Conservation (phyloP, 306 rosid genomes). For the Boehmeria nivea region DNA sequence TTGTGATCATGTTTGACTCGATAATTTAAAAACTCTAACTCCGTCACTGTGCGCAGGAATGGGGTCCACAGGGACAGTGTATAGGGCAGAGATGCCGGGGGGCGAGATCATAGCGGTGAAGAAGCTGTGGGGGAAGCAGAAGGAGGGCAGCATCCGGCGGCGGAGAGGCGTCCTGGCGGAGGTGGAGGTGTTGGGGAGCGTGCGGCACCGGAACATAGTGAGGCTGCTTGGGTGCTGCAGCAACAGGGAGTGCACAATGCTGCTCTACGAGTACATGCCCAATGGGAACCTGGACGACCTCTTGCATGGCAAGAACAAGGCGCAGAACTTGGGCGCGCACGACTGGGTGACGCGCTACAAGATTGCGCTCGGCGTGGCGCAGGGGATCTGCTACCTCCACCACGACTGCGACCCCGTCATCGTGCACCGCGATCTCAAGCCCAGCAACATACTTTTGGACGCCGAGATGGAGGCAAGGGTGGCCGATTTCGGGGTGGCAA, state of each 20-base stretch:
- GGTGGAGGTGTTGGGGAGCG: conserved; percentile 89
- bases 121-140: conserved; percentile 77
- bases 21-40: too few species aligned
- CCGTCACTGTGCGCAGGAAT: conserved; percentile 34
- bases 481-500: conserved; percentile 94
- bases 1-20: too few species aligned
- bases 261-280: conserved; percentile 90
- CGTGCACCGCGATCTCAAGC: conserved; percentile 86
- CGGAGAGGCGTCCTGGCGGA: conserved; percentile 86
- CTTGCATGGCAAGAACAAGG: conserved; percentile 66
- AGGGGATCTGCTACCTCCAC: conserved; percentile 91
- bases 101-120: conserved; percentile 92
- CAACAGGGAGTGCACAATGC: conserved; percentile 80
- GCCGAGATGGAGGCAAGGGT: conserved; percentile 90
- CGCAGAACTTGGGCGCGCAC: conserved; percentile 34
- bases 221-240: conserved; percentile 90
- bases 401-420: conserved; percentile 92
- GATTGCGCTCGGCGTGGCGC: conserved; percentile 89
- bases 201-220: conserved; percentile 95
- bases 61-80: conserved; percentile 91
- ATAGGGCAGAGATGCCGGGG: conserved; percentile 84
- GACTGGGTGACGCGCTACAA: conserved; percentile 86
- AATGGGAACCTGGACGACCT: conserved; percentile 81
- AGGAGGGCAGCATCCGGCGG: conserved; percentile 53
- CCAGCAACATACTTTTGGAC: conserved; percentile 78